Percentiles rank a stretch among this genome's conserved stretches.
Evolutionary conservation across 352 stramenopile species (phyloP).

Genomic region (Aphanomyces stellatus): DNA sequence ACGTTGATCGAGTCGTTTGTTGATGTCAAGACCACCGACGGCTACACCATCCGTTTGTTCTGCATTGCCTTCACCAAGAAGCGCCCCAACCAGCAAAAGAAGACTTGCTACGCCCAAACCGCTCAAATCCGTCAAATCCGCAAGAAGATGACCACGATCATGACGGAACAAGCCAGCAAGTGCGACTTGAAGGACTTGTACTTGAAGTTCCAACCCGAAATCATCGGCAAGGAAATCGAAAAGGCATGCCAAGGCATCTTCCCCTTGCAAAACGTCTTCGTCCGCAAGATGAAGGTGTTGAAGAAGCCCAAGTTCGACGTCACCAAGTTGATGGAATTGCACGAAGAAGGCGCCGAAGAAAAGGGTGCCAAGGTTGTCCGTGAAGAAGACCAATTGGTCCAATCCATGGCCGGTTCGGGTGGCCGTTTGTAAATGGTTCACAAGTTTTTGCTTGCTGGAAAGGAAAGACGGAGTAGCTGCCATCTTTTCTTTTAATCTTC

Average conservation of each 20-base stretch:
- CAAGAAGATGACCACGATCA: conserved; percentile 98
- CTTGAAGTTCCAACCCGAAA: conserved; percentile 97
- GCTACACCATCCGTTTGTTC: conserved; percentile 98
- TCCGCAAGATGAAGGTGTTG: conserved; percentile 99
- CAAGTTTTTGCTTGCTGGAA: conserved; percentile 15
- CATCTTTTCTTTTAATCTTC: conserved; percentile 2
- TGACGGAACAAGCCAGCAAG: conserved; percentile 96
- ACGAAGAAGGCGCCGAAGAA: conserved; percentile 92
- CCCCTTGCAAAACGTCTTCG: conserved; percentile 98
- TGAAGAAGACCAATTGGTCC: conserved; percentile 77
- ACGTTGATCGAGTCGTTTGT: conserved; percentile 98
- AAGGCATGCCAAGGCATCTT: conserved; percentile 97
- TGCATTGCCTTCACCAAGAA: conserved; percentile 99
- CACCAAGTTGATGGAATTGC: conserved; percentile 99
- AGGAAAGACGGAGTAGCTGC: background rate
- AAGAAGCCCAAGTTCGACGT: conserved; percentile 99
- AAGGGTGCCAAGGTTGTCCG: conserved; percentile 87
- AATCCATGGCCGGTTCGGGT: conserved; percentile 79
- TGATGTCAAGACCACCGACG: conserved; percentile 98
- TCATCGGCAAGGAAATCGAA: conserved; percentile 98
- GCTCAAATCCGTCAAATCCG: conserved; percentile 96
- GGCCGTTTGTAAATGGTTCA: conserved; percentile 75
- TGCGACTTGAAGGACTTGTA: conserved; percentile 99
- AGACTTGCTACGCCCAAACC: conserved; percentile 98
- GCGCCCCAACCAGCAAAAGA: conserved; percentile 98